Conservation (phyloP, 2,329 filamentous ascomycete species). For the Paraphoma sp. region DNA sequence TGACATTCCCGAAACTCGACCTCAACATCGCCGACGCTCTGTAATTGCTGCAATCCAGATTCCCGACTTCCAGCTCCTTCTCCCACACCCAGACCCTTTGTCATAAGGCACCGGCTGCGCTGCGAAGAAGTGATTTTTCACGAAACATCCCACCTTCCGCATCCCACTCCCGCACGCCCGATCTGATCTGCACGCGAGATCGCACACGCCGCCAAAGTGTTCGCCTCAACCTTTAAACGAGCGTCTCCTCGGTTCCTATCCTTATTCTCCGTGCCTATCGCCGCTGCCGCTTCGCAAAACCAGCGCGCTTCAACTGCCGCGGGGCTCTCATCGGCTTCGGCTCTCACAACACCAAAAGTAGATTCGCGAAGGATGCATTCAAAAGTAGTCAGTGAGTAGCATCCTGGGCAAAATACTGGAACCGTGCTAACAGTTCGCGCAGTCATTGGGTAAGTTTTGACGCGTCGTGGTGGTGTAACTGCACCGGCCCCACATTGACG, state of each 20-base stretch:
- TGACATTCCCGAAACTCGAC: slow-evolving; percentile 27
- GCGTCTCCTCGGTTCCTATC: slow-evolving; percentile 71
- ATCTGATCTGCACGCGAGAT: slow-evolving; percentile 28
- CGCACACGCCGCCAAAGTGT: slow-evolving; percentile 78
- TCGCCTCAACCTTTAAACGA: slow-evolving; percentile 81
- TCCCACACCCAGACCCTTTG: slow-evolving; percentile 8
- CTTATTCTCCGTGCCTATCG: slow-evolving; percentile 73
- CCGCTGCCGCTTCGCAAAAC: slow-evolving; percentile 73
- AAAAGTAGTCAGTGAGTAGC: slow-evolving; percentile 82
- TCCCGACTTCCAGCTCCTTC: slow-evolving; percentile 23
- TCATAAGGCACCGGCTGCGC: slow-evolving; percentile 17
- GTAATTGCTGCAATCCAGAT: slow-evolving; percentile 16
- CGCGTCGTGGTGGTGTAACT: slow-evolving; percentile 19
- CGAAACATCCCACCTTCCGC: neutral
- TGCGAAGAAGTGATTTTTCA: neutral
- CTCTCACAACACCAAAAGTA: slow-evolving; percentile 29
- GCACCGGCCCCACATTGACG: slow-evolving; percentile 12
- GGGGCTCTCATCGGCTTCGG: slow-evolving; percentile 50
- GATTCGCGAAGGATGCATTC: slow-evolving; percentile 77
- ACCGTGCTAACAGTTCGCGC: slow-evolving; percentile 31
- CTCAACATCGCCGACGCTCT: slow-evolving; percentile 23
- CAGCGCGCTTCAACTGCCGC: slow-evolving; percentile 59
- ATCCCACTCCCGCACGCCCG: slow-evolving; percentile 21
- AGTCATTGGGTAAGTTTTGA: slow-evolving; percentile 46
- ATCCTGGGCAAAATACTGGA: neutral